phyloP scores from a whole-genome alignment of 768 basidiomycete species.

The Saitozyma sp. region DNA sequence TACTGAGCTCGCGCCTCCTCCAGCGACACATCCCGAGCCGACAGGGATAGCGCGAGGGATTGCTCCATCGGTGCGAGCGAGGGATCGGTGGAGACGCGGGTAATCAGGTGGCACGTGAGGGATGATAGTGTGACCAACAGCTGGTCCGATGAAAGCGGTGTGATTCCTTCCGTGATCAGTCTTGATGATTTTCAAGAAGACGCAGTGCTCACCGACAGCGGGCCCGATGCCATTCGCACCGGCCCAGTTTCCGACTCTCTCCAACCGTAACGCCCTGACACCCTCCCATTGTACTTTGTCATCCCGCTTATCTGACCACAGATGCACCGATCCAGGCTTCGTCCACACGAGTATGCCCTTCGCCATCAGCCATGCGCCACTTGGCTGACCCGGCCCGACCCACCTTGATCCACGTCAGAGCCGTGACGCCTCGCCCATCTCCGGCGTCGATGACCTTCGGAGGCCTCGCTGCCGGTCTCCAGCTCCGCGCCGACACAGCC shows the following conservation, averaged over 20 bases:
- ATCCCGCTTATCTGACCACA: conserved; percentile 13
- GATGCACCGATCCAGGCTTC: conserved; percentile 33
- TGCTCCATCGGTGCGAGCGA: conserved; percentile 18
- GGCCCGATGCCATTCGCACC: conserved; percentile 31
- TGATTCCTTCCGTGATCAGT: conserved; percentile 22
- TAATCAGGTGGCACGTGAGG: conserved; percentile 33
- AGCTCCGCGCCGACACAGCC: neutral
- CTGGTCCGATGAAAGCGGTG: conserved; percentile 11
- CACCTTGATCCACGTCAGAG: conserved; percentile 31
- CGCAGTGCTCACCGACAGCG: conserved; percentile 28
- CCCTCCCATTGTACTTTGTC: conserved; percentile 17
- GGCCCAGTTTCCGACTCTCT: conserved; percentile 40
- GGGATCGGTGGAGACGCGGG: conserved; percentile 21
- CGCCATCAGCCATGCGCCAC: neutral
- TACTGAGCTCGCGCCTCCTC: conserved; percentile 13
- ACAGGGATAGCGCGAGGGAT: conserved; percentile 18
- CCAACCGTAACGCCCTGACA: conserved; percentile 11
- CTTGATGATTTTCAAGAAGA: neutral
- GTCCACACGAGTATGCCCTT: conserved; percentile 34
- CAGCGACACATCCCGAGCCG: conserved; percentile 27
- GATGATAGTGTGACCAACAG: conserved; percentile 28
- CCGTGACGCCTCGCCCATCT: conserved; percentile 26
- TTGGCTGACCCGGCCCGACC: neutral
- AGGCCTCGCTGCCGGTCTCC: conserved; percentile 12
- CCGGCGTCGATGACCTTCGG: conserved; percentile 7